phyloP scores from a whole-genome alignment of 2,329 filamentous ascomycete genomes.

The Aspergillus ibericus region DNA sequence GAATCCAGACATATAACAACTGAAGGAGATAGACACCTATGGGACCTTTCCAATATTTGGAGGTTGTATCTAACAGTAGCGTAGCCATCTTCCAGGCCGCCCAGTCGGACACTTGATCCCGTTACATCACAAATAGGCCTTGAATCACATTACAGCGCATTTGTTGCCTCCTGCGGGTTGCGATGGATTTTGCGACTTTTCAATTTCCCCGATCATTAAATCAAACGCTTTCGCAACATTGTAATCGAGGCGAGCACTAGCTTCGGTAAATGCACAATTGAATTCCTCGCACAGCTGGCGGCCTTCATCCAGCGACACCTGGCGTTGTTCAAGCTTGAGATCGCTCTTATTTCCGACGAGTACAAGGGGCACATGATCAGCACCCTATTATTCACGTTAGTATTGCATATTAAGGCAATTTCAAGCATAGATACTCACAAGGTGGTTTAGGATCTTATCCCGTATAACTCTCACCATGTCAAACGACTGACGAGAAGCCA shows the following conservation, averaged over 20 bases:
- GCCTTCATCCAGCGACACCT: conserved; percentile 83
- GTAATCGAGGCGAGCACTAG: conserved; percentile 89
- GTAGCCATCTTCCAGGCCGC: background rate
- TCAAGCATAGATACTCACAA: conserved; percentile 58
- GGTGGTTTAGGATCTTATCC: conserved; percentile 94
- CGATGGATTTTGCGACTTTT: conserved; percentile 87
- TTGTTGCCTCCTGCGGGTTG: conserved; percentile 79
- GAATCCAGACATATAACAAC: background rate
- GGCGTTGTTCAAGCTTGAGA: conserved; percentile 85
- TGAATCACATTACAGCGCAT: conserved; percentile 76
- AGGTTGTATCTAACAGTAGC: background rate
- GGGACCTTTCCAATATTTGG: background rate
- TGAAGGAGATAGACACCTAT: background rate
- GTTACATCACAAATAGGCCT: background rate
- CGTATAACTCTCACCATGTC: conserved; percentile 96
- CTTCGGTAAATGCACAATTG: conserved; percentile 91
- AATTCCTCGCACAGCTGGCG: conserved; percentile 82
- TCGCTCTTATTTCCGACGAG: conserved; percentile 98
- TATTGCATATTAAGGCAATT: background rate
- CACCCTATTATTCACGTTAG: conserved; percentile 60
- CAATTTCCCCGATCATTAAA: conserved; percentile 89
- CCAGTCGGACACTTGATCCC: background rate
- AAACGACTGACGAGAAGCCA: conserved; percentile 88
- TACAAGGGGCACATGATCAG: conserved; percentile 87
- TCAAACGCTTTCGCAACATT: conserved; percentile 93